Evolutionary conservation across 176 grass and related monocot species (phyloP).

Genomic region (Avena sativa): DNA sequence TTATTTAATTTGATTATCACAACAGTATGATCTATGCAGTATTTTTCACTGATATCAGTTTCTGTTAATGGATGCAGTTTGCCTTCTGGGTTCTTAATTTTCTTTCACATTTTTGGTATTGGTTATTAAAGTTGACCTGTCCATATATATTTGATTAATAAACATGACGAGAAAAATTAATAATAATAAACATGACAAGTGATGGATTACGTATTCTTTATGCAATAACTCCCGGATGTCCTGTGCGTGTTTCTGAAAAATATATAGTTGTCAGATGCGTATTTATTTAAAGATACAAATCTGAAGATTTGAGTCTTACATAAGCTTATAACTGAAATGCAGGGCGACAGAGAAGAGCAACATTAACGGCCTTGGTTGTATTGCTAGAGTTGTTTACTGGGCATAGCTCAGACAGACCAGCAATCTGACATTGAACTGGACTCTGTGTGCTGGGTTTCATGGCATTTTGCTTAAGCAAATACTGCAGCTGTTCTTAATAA

Average conservation of each 20-base stretch:
- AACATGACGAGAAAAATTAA: not conserved
- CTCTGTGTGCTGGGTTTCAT: constrained; percentile 61
- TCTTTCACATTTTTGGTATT: not conserved
- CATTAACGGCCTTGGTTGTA: constrained; percentile 59
- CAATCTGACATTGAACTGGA: constrained; percentile 52
- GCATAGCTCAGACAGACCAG: constrained; percentile 43
- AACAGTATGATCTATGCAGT: not conserved
- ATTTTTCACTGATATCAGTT: constrained; percentile 9
- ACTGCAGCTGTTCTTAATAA: constrained; percentile 60
- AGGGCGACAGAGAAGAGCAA: constrained; percentile 72
- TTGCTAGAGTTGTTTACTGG: constrained; percentile 78
- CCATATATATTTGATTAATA: constrained; percentile 6
- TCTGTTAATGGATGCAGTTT: not conserved
- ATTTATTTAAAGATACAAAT: not conserved
- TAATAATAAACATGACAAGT: not conserved
- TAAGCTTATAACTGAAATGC: constrained; percentile 34
- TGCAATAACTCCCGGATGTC: not conserved
- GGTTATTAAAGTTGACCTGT: not conserved
- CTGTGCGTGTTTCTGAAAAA: constrained; percentile 3
- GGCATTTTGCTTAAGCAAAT: constrained; percentile 42
- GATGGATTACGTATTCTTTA: not conserved
- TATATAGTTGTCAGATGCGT: constrained; percentile 14
- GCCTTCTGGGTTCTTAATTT: not conserved
- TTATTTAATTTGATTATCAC: not conserved
- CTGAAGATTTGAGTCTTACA: constrained; percentile 36